Conservation (phyloP, 208 protist species). For the Leishmania guyanensis region DNA sequence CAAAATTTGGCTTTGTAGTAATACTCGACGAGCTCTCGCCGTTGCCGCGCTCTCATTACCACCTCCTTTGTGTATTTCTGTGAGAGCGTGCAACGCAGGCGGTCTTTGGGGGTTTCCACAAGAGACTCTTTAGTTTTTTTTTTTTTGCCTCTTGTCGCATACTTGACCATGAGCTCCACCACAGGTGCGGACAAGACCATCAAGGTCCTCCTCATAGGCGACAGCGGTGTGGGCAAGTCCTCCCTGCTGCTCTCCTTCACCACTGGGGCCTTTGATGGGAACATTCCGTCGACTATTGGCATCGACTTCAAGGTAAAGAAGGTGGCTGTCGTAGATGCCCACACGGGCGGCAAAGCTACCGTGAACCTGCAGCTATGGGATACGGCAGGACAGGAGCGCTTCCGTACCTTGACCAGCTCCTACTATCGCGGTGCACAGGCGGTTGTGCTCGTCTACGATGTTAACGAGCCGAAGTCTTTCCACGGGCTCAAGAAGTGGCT, state of each 20-base stretch:
- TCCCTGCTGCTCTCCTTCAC: slow-evolving; percentile 82
- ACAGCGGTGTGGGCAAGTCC: slow-evolving; percentile 85
- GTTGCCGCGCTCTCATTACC: not conserved
- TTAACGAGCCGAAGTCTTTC: slow-evolving; percentile 76
- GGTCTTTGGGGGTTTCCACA: not conserved
- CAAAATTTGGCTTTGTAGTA: not conserved
- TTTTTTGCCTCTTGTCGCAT: not conserved
- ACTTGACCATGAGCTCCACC: slow-evolving; percentile 14
- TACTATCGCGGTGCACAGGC: slow-evolving; percentile 87
- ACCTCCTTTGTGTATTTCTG: not conserved
- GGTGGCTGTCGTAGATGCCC: slow-evolving; percentile 62
- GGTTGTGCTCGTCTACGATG: slow-evolving; percentile 90
- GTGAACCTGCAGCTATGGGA: slow-evolving; percentile 92
- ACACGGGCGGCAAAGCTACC: slow-evolving; percentile 44
- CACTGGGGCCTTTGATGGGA: slow-evolving; percentile 62
- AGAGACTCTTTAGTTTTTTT: not conserved
- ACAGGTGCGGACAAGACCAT: slow-evolving; percentile 61
- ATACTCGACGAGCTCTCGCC: not conserved
- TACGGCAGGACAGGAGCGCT: slow-evolving; percentile 87
- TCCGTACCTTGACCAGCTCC: slow-evolving; percentile 80
- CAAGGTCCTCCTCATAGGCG: slow-evolving; percentile 81
- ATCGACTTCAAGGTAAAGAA: slow-evolving; percentile 90
- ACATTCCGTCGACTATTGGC: slow-evolving; percentile 78
- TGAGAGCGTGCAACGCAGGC: not conserved
- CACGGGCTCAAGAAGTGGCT: slow-evolving; percentile 77